Evolutionary conservation across 2,329 filamentous ascomycete genomes (phyloP), one percentile per base, ranked within the genome.

Genomic region (Cladophialophora yegresii): DNA sequence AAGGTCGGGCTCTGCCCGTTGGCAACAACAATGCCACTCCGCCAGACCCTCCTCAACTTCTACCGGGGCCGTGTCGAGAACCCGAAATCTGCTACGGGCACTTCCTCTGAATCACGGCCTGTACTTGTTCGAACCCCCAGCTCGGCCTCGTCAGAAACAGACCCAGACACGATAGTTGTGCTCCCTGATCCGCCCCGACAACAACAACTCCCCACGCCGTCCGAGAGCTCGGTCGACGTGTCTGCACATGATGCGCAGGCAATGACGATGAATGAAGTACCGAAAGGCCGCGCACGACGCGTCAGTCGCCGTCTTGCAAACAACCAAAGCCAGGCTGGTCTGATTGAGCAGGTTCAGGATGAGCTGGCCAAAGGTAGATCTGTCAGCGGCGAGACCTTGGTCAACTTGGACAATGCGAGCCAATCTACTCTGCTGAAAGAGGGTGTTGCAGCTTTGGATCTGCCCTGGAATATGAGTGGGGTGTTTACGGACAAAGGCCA

Each of bases 391-490:
- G 72, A 75, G 58, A 68, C 76, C 75, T 56, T 81, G 75, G 76
- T 82, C 77, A 70, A 76, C 74, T 65, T 77, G 70, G 71, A 78
- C 76, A 73, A 69, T 61, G 71, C 72, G 59, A 73, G 76, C 10
- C 74, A 74, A 32, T 73, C 73, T 32, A 76, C 74, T 20, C 71
- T 75, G 61, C 69, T 78, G 40, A 75, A 76, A 53, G 74, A 79
- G 65, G 77, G 78, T 67, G 75, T 79, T 63, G 75, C 76, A 28
- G 75, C 77, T 28, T 77, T 80, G 70, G 76, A 80, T 49, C 62
- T 74, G 45, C 65, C 67, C 12, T 75, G 74, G 74, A 68, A 67
- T 36, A 68, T 73, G 67, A 69, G 60, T 45, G 61, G 65, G 20
- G 60, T 65, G 12, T 68, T 69, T 54, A 43, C 54, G 22, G 62